A percentile compares a stretch with the other conserved stretches of the same genome.
phyloP scores from a whole-genome alignment of 164 flowering plant genomes.

The Annona cherimola region DNA sequence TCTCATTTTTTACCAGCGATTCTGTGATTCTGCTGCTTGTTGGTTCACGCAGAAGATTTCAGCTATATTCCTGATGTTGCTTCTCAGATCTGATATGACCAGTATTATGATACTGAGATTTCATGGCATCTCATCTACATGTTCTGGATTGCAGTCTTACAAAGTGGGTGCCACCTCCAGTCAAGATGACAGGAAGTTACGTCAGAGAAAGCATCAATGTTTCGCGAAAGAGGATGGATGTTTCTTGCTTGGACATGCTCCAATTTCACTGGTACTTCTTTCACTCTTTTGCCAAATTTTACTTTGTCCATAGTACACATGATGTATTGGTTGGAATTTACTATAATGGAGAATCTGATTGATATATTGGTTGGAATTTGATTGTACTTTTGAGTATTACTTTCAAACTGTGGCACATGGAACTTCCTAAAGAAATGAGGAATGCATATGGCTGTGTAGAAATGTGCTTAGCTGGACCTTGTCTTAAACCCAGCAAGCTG shows the following conservation, averaged over 20 bases:
- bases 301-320: no score
- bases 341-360: neutral
- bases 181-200: slow-evolving; percentile 83
- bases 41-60: no score
- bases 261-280: slow-evolving; percentile 86
- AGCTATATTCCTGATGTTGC: no score
- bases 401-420: no score
- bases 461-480: no score
- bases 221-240: slow-evolving; percentile 96
- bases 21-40: no score
- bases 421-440: no score
- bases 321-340: no score
- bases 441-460: no score
- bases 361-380: neutral
- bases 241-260: slow-evolving; percentile 89
- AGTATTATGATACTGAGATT: neutral
- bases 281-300: neutral
- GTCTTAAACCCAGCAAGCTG: no score
- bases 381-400: neutral
- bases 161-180: slow-evolving; percentile 99
- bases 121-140: neutral
- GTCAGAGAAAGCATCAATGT: slow-evolving; percentile 66
- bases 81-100: no score
- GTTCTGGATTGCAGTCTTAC: slow-evolving; percentile 61
- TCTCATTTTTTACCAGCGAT: no score